A percentile compares a stretch with the other conserved stretches of the same genome.
Evolutionary conservation across 2,329 filamentous ascomycete species (phyloP).

Genomic region (Cordyceps cateniannulata): DNA sequence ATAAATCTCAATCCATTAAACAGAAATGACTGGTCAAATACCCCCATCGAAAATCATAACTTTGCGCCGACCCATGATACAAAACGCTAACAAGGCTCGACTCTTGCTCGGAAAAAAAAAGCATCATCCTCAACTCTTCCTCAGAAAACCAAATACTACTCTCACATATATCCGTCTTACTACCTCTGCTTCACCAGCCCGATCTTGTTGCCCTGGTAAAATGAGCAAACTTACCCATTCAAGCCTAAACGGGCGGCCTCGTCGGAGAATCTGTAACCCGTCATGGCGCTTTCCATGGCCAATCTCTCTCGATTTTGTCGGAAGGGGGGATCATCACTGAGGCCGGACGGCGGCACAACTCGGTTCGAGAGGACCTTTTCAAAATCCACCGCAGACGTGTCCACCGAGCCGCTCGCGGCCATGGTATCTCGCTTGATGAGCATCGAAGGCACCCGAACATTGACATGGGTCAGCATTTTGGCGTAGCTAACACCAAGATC

Average conservation of each 20-base stretch:
- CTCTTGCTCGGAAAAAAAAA: background rate
- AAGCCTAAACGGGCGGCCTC: background rate
- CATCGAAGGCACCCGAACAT: slow-evolving; percentile 56
- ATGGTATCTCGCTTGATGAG: slow-evolving; percentile 49
- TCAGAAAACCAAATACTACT: background rate
- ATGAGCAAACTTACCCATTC: background rate
- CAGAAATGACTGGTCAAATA: background rate
- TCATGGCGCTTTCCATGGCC: background rate
- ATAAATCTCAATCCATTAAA: background rate
- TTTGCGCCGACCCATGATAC: background rate
- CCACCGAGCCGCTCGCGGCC: slow-evolving; percentile 27
- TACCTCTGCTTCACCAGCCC: no score
- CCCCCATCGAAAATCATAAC: background rate
- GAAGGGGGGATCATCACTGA: background rate
- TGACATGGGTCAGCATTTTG: slow-evolving; percentile 45
- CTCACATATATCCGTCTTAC: background rate
- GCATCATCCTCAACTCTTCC: no score
- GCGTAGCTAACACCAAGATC: slow-evolving; percentile 54
- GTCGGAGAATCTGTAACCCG: slow-evolving; percentile 17
- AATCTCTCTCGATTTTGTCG: background rate
- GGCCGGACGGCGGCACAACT: slow-evolving; percentile 8
- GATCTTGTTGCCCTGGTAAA: background rate
- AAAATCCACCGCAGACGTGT: slow-evolving; percentile 27
- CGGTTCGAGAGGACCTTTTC: slow-evolving; percentile 38
- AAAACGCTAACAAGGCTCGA: background rate